phyloP scores from a whole-genome alignment of 2,329 filamentous ascomycete genomes.

The Nemania sp. region DNA sequence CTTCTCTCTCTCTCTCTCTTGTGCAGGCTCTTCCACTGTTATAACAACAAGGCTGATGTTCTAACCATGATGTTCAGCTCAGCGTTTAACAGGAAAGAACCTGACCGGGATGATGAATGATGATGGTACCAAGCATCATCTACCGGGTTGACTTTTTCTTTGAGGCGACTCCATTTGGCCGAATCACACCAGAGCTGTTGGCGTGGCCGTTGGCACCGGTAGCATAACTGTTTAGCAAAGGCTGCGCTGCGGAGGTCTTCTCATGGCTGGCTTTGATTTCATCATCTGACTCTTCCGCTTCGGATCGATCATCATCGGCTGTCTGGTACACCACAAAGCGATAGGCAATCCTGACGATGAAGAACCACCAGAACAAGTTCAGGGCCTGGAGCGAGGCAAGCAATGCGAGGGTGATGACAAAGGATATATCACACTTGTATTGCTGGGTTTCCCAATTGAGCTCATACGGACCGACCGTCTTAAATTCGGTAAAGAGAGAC shows the following conservation, averaged over 20 bases:
- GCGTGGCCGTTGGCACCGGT: conserved; percentile 33
- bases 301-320: conserved; percentile 73
- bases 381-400: conserved; percentile 72
- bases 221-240: conserved; percentile 36
- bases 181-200: conserved; percentile 33
- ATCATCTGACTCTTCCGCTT: conserved; percentile 62
- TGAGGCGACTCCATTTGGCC: conserved; percentile 30
- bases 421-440: conserved; percentile 75
- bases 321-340: conserved; percentile 66
- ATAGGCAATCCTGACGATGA: conserved; percentile 75
- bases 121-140: conserved; percentile 1
- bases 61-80: conserved; percentile 1
- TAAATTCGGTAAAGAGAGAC: conserved; percentile 76
- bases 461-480: conserved; percentile 73
- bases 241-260: conserved; percentile 29
- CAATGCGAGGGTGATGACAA: conserved; percentile 68
- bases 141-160: conserved; percentile 37
- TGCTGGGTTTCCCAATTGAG: conserved; percentile 77
- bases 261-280: conserved; percentile 39
- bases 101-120: background rate
- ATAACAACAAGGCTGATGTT: conserved; percentile 2
- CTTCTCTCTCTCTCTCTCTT: no score
- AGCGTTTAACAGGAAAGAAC: no score
- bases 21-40: background rate
- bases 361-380: conserved; percentile 82